These are phyloP conservation scores for Penicillium waksmanii DNA, from an alignment of 495 filamentous ascomycete species.

Conservation along the genomic window DNA sequence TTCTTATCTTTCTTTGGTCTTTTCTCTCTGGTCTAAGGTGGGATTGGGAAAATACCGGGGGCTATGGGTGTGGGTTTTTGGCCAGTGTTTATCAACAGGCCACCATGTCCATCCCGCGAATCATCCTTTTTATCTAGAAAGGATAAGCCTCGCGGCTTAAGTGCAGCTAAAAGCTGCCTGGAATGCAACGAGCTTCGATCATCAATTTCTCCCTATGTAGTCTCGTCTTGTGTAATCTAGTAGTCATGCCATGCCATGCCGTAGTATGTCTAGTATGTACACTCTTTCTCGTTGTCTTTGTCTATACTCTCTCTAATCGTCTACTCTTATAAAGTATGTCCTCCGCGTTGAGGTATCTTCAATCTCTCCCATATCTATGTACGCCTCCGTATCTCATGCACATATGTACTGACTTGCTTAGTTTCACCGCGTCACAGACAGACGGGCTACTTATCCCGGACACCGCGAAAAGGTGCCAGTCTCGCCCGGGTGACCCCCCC, in stretches of 20 bases:
- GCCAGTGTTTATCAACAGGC: too few relatives aligned
- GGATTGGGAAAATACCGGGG: too few relatives aligned
- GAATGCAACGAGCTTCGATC: constrained; percentile 27
- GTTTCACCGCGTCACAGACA: constrained; percentile 11
- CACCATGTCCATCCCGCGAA: constrained; percentile 1
- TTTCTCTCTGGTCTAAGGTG: not conserved
- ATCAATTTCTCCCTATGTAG: not conserved
- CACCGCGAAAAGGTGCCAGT: constrained; percentile 24
- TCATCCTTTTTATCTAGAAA: constrained; percentile 30
- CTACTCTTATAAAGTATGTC: not conserved
- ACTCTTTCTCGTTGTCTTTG: not conserved
- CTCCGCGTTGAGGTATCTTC: not conserved
- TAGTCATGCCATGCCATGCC: too few relatives aligned
- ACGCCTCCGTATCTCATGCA: not conserved
- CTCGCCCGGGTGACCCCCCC: constrained; percentile 6
- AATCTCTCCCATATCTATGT: not conserved
- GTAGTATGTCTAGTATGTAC: not conserved
- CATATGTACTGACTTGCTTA: constrained; percentile 12
- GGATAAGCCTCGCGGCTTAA: constrained; percentile 30
- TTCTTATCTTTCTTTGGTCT: constrained; percentile 12
- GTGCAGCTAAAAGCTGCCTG: constrained; percentile 21
- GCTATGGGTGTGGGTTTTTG: too few relatives aligned
- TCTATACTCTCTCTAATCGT: too few relatives aligned
- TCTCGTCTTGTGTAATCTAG: not conserved
- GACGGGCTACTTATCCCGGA: constrained; percentile 16